Base-by-base conservation (phyloP, 192 early-diverging fungal species). In the Backusella circina region DNA sequence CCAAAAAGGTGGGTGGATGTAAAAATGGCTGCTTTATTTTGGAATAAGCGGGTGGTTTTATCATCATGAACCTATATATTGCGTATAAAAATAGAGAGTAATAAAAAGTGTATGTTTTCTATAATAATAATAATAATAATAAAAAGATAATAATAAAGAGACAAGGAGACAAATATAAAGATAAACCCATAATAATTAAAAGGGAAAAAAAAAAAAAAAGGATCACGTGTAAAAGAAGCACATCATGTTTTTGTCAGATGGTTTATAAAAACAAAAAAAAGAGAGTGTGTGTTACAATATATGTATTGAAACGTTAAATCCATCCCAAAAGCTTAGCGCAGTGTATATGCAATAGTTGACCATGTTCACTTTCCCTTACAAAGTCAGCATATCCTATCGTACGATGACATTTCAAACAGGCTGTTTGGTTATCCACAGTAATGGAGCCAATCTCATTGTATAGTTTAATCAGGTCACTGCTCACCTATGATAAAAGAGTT, bases 1-100 rank as follows among this genome's bases (percentile, higher is more conserved):
- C 90, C 30, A 95, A 87, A 15, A 86, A 73, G 5, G 89, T 85
- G n/a, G 87, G 90, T 28, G 86, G 86, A 72, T 91, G 91, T 70
- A 88, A 79, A 30, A 85, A 85, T 23, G 72, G 35, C 61, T 41
- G 69, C 23, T 54, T 32, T 61, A 64, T 37, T 36, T 68, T 68
- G 21, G 37, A 23, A 47, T 70, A 70, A 15, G 68, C 68, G 18
- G 68, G 68, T 70, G 68, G 68, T 70, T 33, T 67, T 33, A 67
- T 18, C 32, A 67, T 67, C 28, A 18, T 67, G 4, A 10, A n/a
- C n/a, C n/a, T n/a, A n/a, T n/a, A n/a, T 64, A 4, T 21, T 21
- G 10, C 3, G 10, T 28, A 41, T 41, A 41, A 41, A 51, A 51
- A 1, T 21, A 65, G 4, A 32, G 6, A 15, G 9, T 65, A 16